Evolutionary conservation across 805 yeast species (phyloP).

Genomic region (Hanseniaspora mollemarum): DNA sequence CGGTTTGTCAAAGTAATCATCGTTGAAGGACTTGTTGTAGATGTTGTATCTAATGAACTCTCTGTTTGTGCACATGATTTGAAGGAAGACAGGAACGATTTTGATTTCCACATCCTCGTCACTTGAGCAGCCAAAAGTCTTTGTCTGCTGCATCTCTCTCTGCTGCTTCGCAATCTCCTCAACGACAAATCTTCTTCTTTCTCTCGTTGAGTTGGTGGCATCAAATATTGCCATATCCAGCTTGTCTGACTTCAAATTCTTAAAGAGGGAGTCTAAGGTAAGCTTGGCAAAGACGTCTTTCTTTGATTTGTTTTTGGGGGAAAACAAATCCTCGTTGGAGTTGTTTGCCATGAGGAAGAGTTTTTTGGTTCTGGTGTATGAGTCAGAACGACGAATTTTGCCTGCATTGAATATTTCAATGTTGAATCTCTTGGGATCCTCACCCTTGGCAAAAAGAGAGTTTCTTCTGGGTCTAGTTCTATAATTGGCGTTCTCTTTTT

Average conservation of each 20-base stretch:
- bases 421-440: constrained; percentile 21
- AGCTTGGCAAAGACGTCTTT: constrained; percentile 45
- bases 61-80: constrained; percentile 46
- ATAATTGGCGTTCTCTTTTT: neutral
- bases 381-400: constrained; percentile 51
- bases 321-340: constrained; percentile 33
- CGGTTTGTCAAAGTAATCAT: constrained; percentile 46
- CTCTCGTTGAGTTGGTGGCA: constrained; percentile 46
- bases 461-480: neutral
- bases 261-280: constrained; percentile 38
- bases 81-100: constrained; percentile 43
- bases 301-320: constrained; percentile 34
- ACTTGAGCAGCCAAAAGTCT: neutral
- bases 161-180: constrained; percentile 18
- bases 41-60: constrained; percentile 48
- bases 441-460: neutral
- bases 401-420: constrained; percentile 60
- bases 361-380: constrained; percentile 22
- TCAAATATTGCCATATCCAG: constrained; percentile 49
- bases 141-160: neutral
- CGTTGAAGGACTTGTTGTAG: constrained; percentile 50
- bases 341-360: constrained; percentile 25
- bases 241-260: constrained; percentile 33
- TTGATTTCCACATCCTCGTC: constrained; percentile 18
- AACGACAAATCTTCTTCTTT: constrained; percentile 30